Evolutionary conservation across 176 grass and related monocot species (phyloP), one percentile per base, ranked within the genome.

Genomic region (maize (Zea mays)): DNA sequence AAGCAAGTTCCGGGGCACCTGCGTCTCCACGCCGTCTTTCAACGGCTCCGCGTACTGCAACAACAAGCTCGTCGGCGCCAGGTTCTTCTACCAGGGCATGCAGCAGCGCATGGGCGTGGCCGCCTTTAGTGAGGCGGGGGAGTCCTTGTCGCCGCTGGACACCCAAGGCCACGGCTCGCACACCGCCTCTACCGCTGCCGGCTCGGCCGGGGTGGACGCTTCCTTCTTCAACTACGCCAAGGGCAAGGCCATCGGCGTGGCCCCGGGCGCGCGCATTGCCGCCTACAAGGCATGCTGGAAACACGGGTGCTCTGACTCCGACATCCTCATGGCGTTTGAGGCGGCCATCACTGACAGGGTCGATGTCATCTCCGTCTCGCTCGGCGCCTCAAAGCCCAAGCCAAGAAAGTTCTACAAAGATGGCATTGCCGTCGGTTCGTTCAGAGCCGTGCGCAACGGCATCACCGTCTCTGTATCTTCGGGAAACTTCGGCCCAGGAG

Each of bases 41-140:
- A 77, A 82, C n/a, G 71, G 50, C 43, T 35, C 57, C 0, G 55
- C 64, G 0, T 81, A 67, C 13, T 90, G 88, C 6, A 86, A 90
- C 79, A n/a, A 11, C 14, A 90, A 90, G 69, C 79, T 90, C 1
- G 48, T 90, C 12, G 88, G 88, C 13, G 84, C 84, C 3, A 79
- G 71, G 14, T 49, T 49, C 47, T 49, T 49, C 47, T 5, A 49
- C 0, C 0, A 0, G 80, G 79, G 1, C 75, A 59, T 17, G 12
- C 78, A 15, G 76, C 33, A 0, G 52, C 34, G 9, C 13, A 33
- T 6, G 75, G 46, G 47, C 7, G 15, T 2, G 8, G 11, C 81
- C 3, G 46, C 47, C 11, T 49, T 87, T 0, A 39, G 82, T 1
- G 87, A 80, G 59, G 68, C 81, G 16, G 88, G 86, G 36, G 47